Percentiles rank a stretch among this genome's conserved stretches.
These are phyloP conservation scores for Astrocystis sublimbata DNA, from an alignment of 495 filamentous ascomycete species.

Conservation along the genomic window DNA sequence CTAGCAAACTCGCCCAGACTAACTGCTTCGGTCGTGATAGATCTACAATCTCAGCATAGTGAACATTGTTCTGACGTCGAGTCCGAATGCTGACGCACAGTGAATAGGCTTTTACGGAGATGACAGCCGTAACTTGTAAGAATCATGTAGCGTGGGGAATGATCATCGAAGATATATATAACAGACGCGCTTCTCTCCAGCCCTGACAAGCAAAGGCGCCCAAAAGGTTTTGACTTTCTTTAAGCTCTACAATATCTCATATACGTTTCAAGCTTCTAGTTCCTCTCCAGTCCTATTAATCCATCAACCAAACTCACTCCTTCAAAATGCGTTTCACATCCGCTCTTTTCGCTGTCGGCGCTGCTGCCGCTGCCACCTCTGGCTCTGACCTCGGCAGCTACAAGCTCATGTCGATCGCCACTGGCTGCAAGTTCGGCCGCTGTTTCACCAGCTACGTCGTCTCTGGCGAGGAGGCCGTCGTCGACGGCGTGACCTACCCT, in stretches of 20 bases:
- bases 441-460: conserved; percentile 16
- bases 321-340: conserved; percentile 12
- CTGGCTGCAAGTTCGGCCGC: conserved; percentile 14
- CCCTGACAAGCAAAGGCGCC: neutral
- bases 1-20: neutral
- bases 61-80: neutral
- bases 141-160: neutral
- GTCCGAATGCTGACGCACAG: neutral
- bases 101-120: neutral
- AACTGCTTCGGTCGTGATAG: neutral
- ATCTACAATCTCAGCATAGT: conserved; percentile 10
- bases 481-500: conserved; percentile 10
- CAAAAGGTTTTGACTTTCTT: neutral
- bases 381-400: conserved; percentile 7
- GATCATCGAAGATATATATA: neutral
- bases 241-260: neutral
- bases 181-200: neutral
- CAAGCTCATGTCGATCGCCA: conserved; percentile 11
- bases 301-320: neutral
- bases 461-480: conserved; percentile 7
- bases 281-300: neutral
- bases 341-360: conserved; percentile 12
- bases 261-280: neutral
- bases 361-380: conserved; percentile 4
- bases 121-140: neutral